Evolutionary conservation across 805 yeast genomes (phyloP).

Genomic region (Teunomyces tritomae): DNA sequence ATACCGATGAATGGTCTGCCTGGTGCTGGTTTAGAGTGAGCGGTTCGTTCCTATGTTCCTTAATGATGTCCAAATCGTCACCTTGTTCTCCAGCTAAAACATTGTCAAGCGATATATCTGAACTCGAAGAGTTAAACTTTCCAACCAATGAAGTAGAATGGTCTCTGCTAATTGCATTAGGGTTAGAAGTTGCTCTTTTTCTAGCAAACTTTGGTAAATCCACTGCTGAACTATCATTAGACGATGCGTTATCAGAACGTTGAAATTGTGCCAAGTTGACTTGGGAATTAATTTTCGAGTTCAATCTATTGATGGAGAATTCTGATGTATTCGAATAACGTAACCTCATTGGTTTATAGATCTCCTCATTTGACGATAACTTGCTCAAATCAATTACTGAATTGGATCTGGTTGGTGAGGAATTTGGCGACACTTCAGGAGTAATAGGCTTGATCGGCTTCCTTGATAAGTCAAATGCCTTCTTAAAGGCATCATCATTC

Average conservation of each 20-base stretch:
- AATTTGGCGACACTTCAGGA: constrained; percentile 43
- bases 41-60: constrained; percentile 17
- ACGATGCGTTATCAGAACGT: constrained; percentile 12
- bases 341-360: constrained; percentile 38
- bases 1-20: background rate
- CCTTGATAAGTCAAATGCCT: constrained; percentile 25
- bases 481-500: constrained; percentile 37
- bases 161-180: constrained; percentile 6
- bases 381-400: constrained; percentile 40
- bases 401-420: constrained; percentile 40
- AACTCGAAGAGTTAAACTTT: constrained; percentile 7
- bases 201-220: constrained; percentile 23
- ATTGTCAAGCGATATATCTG: constrained; percentile 10
- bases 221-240: constrained; percentile 21
- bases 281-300: constrained; percentile 41
- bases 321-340: constrained; percentile 37
- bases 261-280: constrained; percentile 24
- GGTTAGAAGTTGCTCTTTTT: constrained; percentile 25
- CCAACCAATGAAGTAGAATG: constrained; percentile 23
- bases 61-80: constrained; percentile 19
- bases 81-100: constrained; percentile 8
- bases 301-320: constrained; percentile 36
- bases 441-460: constrained; percentile 35
- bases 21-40: constrained; percentile 3
- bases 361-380: constrained; percentile 31